phyloP scores from a whole-genome alignment of 2,329 filamentous ascomycete genomes.

The Fusarium buxicola region DNA sequence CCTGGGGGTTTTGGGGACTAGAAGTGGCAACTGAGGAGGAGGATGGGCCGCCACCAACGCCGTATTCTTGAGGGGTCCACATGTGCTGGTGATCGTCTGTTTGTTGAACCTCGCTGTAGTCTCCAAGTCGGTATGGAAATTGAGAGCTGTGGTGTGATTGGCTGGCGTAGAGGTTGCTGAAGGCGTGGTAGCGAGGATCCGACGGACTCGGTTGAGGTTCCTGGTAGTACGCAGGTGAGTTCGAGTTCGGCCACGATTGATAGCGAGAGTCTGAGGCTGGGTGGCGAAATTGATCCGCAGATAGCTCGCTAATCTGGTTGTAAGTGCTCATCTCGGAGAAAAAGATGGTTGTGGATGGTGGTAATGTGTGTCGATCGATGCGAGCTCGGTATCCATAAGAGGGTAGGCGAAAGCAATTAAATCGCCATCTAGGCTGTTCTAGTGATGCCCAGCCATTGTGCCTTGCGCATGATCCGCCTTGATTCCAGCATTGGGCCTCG shows the following conservation, averaged over 20 bases:
- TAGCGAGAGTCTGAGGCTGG: conserved; percentile 34
- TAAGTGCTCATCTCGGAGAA: conserved; percentile 36
- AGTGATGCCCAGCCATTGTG: background rate
- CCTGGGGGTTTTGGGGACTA: conserved; percentile 36
- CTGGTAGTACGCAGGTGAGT: conserved; percentile 27
- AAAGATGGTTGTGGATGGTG: conserved; percentile 26
- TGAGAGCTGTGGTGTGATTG: conserved; percentile 30
- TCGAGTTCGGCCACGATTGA: conserved; percentile 25
- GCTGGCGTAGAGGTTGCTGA: conserved; percentile 30
- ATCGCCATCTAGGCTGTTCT: conserved; percentile 13
- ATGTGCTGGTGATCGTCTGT: conserved; percentile 33
- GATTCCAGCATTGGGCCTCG: conserved; percentile 14
- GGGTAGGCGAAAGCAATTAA: conserved; percentile 38
- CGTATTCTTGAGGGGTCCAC: conserved; percentile 34
- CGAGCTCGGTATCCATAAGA: conserved; percentile 38
- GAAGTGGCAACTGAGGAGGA: conserved; percentile 39
- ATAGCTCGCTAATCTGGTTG: conserved; percentile 29
- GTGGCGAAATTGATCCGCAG: conserved; percentile 36
- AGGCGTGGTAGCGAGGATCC: conserved; percentile 35
- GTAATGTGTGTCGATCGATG: conserved; percentile 38
- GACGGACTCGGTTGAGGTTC: conserved; percentile 24
- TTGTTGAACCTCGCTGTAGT: conserved; percentile 29
- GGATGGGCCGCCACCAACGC: conserved; percentile 32
- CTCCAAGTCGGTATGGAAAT: conserved; percentile 27
- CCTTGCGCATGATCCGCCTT: conserved; percentile 6